Evolutionary conservation across 169 alveolate species (phyloP).

Genomic region (Besnoitia besnoiti): DNA sequence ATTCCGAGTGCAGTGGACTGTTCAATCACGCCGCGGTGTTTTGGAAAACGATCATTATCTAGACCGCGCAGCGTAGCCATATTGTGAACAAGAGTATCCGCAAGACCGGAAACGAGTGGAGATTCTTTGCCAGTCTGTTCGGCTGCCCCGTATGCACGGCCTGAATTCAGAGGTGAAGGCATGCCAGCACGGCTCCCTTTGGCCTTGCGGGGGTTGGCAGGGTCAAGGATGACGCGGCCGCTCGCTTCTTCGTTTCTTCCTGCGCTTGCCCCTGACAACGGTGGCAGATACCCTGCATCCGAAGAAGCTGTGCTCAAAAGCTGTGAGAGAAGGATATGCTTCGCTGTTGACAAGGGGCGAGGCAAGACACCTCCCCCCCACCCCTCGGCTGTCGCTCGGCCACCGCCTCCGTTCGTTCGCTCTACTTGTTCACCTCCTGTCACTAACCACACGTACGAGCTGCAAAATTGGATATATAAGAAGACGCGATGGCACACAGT

Average conservation of each 20-base stretch:
- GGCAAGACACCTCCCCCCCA: background rate
- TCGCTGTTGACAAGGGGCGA: background rate
- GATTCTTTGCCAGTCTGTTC: background rate
- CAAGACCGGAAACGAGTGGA: background rate
- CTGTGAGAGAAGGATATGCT: slow-evolving; percentile 4
- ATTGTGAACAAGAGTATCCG: background rate
- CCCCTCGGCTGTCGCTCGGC: background rate
- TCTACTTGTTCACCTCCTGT: background rate
- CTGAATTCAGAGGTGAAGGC: background rate
- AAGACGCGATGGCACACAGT: too few species aligned
- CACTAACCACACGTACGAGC: background rate
- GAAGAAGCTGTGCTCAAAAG: background rate
- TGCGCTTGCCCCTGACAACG: background rate
- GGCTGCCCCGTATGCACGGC: background rate
- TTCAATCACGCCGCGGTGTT: too few species aligned
- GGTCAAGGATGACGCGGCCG: background rate
- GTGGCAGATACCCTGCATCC: background rate
- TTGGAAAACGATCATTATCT: too few species aligned
- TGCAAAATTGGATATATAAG: too few species aligned
- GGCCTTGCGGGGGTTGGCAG: background rate
- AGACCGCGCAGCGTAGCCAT: background rate
- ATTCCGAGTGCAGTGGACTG: too few species aligned
- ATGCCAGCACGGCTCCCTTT: background rate
- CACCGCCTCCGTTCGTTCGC: background rate
- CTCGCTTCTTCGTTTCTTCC: background rate